Percentiles rank a stretch among this genome's conserved stretches.
Conservation (phyloP, 2,329 filamentous ascomycete species). For the Paraconiothyrium brasiliense region DNA sequence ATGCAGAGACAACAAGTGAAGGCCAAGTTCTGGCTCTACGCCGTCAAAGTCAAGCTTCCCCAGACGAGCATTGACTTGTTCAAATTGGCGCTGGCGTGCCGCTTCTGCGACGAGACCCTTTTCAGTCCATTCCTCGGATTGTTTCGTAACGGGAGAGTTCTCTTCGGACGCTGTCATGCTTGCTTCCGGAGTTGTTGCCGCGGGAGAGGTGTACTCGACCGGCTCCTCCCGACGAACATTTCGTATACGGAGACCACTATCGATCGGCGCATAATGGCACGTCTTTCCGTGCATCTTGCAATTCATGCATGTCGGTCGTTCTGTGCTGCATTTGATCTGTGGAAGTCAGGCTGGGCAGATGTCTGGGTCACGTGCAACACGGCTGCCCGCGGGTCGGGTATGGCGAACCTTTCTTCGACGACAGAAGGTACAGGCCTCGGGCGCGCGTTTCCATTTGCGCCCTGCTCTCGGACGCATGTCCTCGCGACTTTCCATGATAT, state of each 20-base stretch:
- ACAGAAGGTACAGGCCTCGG: conserved; percentile 51
- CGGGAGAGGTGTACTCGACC: conserved; percentile 16
- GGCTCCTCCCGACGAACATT: conserved; percentile 24
- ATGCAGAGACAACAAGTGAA: conserved; percentile 62
- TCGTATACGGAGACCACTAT: conserved; percentile 30
- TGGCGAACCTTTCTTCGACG: conserved; percentile 49
- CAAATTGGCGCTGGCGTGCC: conserved; percentile 60
- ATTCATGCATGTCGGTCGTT: conserved; percentile 57
- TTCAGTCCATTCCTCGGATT: conserved; percentile 54
- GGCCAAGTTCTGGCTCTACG: conserved; percentile 61
- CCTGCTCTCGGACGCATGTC: conserved; percentile 19
- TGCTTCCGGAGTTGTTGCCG: conserved; percentile 31
- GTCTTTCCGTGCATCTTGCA: conserved; percentile 58
- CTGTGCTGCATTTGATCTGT: conserved; percentile 61
- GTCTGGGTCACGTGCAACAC: neutral
- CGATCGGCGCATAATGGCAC: conserved; percentile 54
- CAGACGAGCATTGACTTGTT: conserved; percentile 57
- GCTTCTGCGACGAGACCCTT: conserved; percentile 60
- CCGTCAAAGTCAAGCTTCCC: conserved; percentile 65
- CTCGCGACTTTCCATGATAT: conserved; percentile 15
- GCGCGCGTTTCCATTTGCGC: conserved; percentile 33
- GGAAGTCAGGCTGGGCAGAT: conserved; percentile 21
- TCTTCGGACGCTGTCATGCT: conserved; percentile 57
- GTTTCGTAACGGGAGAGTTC: conserved; percentile 26
- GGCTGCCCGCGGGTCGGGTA: neutral